Percentiles rank a stretch among this genome's conserved stretches.
Conservation (phyloP, 164 flowering plant species). For the Sextonia rubra region DNA sequence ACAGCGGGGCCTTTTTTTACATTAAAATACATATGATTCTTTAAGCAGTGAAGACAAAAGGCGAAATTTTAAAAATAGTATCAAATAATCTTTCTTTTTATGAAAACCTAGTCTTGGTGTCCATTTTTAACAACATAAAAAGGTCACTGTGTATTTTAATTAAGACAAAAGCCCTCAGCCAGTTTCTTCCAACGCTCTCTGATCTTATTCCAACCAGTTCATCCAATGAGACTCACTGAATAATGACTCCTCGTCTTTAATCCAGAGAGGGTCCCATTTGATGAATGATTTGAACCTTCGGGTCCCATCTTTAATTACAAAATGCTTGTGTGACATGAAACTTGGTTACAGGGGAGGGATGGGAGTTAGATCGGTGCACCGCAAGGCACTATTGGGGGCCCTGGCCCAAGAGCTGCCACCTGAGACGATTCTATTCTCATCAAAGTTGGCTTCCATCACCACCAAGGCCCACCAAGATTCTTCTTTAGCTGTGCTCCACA, state of each 20-base stretch:
- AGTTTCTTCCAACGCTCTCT: no score
- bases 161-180: no score
- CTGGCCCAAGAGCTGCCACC: constrained; percentile 37
- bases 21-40: no score
- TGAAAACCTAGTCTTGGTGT: no score
- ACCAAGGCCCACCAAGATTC: constrained; percentile 14
- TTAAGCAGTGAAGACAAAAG: no score
- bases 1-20: no score
- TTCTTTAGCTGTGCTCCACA: constrained; percentile 6
- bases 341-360: constrained; percentile 1
- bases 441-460: constrained; percentile 27
- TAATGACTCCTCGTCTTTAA: neutral
- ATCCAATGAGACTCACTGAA: no score
- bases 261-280: neutral
- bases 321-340: neutral
- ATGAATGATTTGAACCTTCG: neutral
- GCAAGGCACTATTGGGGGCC: constrained; percentile 27
- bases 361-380: constrained; percentile 24
- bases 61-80: no score
- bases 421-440: constrained; percentile 30
- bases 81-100: no score
- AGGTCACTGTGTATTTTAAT: no score
- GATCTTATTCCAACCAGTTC: no score
- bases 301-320: neutral
- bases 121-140: no score